Conservation (phyloP, 352 stramenopile genomes). For the Phytophthora quininea region DNA sequence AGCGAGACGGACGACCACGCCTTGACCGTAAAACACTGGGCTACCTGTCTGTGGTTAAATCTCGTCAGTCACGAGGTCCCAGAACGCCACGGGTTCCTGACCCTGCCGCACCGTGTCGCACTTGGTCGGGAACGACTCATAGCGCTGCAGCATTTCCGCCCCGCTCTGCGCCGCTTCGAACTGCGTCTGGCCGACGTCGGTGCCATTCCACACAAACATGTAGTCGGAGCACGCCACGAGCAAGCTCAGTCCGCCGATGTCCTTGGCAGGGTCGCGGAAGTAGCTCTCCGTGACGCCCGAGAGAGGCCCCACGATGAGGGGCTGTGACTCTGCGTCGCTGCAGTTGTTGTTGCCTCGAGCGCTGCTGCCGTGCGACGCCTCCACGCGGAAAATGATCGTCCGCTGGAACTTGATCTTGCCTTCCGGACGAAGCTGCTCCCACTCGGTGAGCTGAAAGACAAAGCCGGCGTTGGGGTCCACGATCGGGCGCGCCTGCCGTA, state of each 20-base stretch:
- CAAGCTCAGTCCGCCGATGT: slow-evolving; percentile 66
- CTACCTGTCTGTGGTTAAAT: slow-evolving; percentile 14
- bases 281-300: slow-evolving; percentile 50
- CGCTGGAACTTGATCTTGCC: slow-evolving; percentile 57
- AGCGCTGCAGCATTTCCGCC: slow-evolving; percentile 70
- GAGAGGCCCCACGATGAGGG: slow-evolving; percentile 67
- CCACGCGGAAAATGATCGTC: slow-evolving; percentile 73
- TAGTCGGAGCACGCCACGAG: slow-evolving; percentile 76
- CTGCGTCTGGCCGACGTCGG: slow-evolving; percentile 50
- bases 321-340: slow-evolving; percentile 30
- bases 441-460: slow-evolving; percentile 90
- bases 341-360: slow-evolving; percentile 37
- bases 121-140: slow-evolving; percentile 75
- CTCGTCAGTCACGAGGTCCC: slow-evolving; percentile 60
- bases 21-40: slow-evolving; percentile 8
- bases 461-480: slow-evolving; percentile 89
- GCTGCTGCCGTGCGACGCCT: slow-evolving; percentile 47
- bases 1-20: not conserved
- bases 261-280: slow-evolving; percentile 63
- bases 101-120: slow-evolving; percentile 76
- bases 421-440: slow-evolving; percentile 72
- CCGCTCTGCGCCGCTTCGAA: slow-evolving; percentile 69
- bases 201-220: slow-evolving; percentile 85
- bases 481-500: slow-evolving; percentile 72
- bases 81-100: slow-evolving; percentile 75